Evolutionary conservation across 441 rosid genomes (phyloP).

Genomic region (Gossypium schwendimanii): DNA sequence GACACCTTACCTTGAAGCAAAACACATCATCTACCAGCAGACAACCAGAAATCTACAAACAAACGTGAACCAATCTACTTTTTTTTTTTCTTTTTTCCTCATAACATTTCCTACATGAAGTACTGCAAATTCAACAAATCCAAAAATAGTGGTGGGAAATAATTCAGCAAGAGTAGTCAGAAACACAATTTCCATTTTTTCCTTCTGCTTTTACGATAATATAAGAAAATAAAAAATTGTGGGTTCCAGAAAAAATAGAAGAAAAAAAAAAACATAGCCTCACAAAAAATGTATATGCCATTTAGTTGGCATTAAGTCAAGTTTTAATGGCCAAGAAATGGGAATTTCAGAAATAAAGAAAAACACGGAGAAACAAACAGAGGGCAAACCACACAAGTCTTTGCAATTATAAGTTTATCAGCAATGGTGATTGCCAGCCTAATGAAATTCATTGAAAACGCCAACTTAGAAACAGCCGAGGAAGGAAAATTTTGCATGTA

Average conservation of each 20-base stretch:
- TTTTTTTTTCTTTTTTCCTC: not conserved
- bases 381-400: not conserved
- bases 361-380: slow-evolving; percentile 6
- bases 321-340: not conserved
- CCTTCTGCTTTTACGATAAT: not conserved
- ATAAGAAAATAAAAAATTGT: too few relatives aligned
- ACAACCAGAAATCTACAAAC: slow-evolving; percentile 10
- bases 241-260: not conserved
- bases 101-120: not conserved
- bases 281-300: not conserved
- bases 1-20: not conserved
- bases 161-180: not conserved
- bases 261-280: not conserved
- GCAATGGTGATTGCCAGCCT: not conserved
- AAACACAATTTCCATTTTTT: not conserved
- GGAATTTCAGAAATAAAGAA: not conserved
- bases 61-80: not conserved
- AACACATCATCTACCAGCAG: not conserved
- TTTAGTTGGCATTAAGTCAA: not conserved
- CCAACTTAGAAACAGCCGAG: not conserved
- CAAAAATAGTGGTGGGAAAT: not conserved
- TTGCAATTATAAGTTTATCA: not conserved
- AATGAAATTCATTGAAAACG: not conserved
- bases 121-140: not conserved
- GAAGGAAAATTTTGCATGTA: not conserved